Percentiles rank a stretch among this genome's conserved stretches.
These are phyloP conservation scores for Stereocaulon alpinum DNA, from an alignment of 495 filamentous ascomycete genomes.

Conservation along the genomic window DNA sequence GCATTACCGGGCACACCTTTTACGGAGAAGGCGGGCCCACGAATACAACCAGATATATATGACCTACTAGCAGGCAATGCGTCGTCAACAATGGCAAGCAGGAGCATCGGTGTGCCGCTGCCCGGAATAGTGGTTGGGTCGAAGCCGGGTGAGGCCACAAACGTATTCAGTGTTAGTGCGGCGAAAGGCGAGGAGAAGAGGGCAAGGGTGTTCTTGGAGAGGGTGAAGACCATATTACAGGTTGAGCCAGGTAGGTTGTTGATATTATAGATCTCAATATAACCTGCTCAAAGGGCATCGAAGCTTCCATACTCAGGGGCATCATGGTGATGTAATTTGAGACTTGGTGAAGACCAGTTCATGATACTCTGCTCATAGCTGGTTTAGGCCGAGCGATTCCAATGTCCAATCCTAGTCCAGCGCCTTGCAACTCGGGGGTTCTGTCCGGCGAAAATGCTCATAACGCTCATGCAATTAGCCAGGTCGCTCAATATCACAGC, in stretches of 20 bases:
- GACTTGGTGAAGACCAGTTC: not conserved
- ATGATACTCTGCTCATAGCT: not conserved
- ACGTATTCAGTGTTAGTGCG: slow-evolving; percentile 72
- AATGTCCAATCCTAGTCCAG: not conserved
- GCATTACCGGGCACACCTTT: slow-evolving; percentile 37
- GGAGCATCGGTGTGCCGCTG: not conserved
- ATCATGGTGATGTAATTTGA: too few relatives aligned
- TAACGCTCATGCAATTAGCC: not conserved
- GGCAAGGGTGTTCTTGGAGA: slow-evolving; percentile 69
- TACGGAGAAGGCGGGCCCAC: slow-evolving; percentile 20
- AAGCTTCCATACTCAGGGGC: not conserved
- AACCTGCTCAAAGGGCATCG: not conserved
- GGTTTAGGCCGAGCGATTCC: not conserved
- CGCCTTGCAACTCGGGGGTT: slow-evolving; percentile 5
- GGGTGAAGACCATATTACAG: slow-evolving; percentile 73
- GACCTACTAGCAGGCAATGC: slow-evolving; percentile 57
- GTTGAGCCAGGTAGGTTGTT: slow-evolving; percentile 71
- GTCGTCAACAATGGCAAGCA: slow-evolving; percentile 16
- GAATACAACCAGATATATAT: slow-evolving; percentile 53
- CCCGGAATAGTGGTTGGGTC: slow-evolving; percentile 25
- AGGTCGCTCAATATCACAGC: not conserved
- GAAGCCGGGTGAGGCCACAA: slow-evolving; percentile 39
- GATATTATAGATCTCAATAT: slow-evolving; percentile 37
- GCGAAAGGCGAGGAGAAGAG: slow-evolving; percentile 67
- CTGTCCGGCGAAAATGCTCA: not conserved